Evolutionary conservation across 1,284 basidiomycete genomes (phyloP), one percentile per base, ranked within the genome.

Genomic region (Meira nashicola): DNA sequence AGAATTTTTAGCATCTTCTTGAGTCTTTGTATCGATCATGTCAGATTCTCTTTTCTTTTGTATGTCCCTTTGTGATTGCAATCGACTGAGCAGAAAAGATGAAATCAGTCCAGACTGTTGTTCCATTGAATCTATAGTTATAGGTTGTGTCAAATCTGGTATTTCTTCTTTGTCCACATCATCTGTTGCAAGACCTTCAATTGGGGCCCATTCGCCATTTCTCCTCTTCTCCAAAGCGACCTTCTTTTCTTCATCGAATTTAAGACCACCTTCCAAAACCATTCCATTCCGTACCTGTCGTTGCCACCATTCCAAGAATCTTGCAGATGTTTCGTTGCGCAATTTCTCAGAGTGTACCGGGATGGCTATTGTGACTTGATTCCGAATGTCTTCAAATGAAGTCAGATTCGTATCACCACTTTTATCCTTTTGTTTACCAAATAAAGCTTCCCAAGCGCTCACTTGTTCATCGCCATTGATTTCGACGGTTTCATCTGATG

Each of bases 241-340:
- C 10, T 39, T 12, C 38, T 54, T 39, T 23, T 37, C 28, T 44
- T 54, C 38, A 28, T 43, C 37, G 4, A 43, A 28, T 41, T 50
- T 43, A 4, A 56, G 25, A 33, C 55, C 43, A 49, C 28, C 47
- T 33, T 40, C 23, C 12, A 14, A 37, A 12, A 56, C 55, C 37
- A 37, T 44, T 33, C 55, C 55, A 37, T 46, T 43, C 3, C 33
- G 15, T 19, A 56, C 58, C 39, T 58, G 59, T 14, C 54, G 12
- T 25, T 57, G 38, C 58, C 58, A 60, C 58, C 58, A 60, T 23
- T 46, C 28, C n/a, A 55, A 23, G 33, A 49, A 60, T 48, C 55
- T 58, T 9, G 55, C 38, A 19, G 55, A 43, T n/a, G 40, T 60
- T 41, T 60, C 58, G 43, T 60, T 60, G 39, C 58, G 58, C 10